Conservation (phyloP, 2,329 filamentous ascomycete genomes). For the Pseudogymnoascus sp. region DNA sequence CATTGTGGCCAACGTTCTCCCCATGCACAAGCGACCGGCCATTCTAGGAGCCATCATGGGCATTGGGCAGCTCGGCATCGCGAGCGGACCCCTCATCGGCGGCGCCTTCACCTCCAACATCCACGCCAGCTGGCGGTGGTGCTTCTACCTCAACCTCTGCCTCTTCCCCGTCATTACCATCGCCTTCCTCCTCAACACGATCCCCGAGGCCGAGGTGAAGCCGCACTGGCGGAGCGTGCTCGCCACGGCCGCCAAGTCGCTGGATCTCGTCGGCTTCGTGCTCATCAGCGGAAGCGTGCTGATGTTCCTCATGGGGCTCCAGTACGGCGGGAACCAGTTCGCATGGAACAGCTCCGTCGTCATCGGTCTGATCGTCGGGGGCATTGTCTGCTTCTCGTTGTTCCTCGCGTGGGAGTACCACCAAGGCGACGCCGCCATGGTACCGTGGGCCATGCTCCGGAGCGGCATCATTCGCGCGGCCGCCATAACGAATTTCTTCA, state of each 20-base stretch:
- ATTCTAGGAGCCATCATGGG: conserved; percentile 20
- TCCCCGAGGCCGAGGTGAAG: too few species aligned
- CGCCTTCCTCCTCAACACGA: too few species aligned
- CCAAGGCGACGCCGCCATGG: conserved; percentile 17
- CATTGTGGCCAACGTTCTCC: conserved; percentile 22
- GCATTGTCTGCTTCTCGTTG: conserved; percentile 11
- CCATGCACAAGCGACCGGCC: conserved; percentile 19
- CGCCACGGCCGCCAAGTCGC: background rate
- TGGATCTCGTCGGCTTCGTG: conserved; percentile 24
- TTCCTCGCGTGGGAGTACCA: conserved; percentile 18
- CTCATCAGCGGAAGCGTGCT: conserved; percentile 27
- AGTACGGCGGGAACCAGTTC: conserved; percentile 24
- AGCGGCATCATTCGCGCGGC: conserved; percentile 20
- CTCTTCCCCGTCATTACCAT: too few species aligned
- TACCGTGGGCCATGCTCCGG: conserved; percentile 15
- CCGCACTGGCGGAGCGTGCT: too few species aligned
- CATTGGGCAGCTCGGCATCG: conserved; percentile 14
- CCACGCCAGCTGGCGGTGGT: conserved; percentile 26
- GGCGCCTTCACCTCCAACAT: conserved; percentile 30
- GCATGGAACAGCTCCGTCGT: conserved; percentile 19
- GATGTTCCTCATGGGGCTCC: conserved; percentile 25
- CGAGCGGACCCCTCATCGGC: conserved; percentile 26
- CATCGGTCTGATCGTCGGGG: conserved; percentile 15
- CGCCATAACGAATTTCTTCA: conserved; percentile 12
- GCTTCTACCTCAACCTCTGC: conserved; percentile 33